Evolutionary conservation across 2,329 filamentous ascomycete species (phyloP).

Genomic region (Monosporascus sp.): DNA sequence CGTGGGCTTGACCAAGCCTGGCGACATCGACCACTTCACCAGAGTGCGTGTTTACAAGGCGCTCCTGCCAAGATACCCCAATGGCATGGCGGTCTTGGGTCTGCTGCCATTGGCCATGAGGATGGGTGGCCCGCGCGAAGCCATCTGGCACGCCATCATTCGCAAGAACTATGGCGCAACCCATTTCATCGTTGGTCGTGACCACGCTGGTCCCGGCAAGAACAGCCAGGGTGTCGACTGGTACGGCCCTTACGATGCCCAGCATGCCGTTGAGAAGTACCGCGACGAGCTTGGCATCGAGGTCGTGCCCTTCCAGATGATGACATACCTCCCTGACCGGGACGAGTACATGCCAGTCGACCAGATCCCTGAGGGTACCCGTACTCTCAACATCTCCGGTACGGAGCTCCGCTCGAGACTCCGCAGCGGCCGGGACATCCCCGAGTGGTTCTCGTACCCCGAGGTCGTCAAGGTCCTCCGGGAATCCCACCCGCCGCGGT

Average conservation of each 20-base stretch:
- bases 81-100: conserved; percentile 96
- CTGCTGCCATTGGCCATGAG: conserved; percentile 96
- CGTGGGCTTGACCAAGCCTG: conserved; percentile 96
- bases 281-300: conserved; percentile 94
- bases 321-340: conserved; percentile 95
- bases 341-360: conserved; percentile 96
- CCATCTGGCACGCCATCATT: conserved; percentile 99
- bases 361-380: conserved; percentile 75
- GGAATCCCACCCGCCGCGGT: conserved; percentile 90
- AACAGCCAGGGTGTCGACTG: conserved; percentile 96
- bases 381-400: conserved; percentile 82
- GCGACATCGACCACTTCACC: conserved; percentile 99
- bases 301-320: conserved; percentile 98
- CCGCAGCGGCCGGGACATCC: conserved; percentile 87
- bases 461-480: conserved; percentile 95
- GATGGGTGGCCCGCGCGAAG: conserved; percentile 97
- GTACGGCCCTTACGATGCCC: conserved; percentile 97
- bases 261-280: conserved; percentile 95
- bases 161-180: conserved; percentile 99
- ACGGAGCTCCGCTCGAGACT: conserved; percentile 90
- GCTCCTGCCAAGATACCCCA: conserved; percentile 91
- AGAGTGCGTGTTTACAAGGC: conserved; percentile 98
- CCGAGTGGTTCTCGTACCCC: conserved; percentile 99
- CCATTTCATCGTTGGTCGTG: conserved; percentile 98
- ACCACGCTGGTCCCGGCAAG: conserved; percentile 96